These are phyloP conservation scores for Fusarium chaquense DNA, from an alignment of 2,329 filamentous ascomycete genomes.

Conservation along the genomic window DNA sequence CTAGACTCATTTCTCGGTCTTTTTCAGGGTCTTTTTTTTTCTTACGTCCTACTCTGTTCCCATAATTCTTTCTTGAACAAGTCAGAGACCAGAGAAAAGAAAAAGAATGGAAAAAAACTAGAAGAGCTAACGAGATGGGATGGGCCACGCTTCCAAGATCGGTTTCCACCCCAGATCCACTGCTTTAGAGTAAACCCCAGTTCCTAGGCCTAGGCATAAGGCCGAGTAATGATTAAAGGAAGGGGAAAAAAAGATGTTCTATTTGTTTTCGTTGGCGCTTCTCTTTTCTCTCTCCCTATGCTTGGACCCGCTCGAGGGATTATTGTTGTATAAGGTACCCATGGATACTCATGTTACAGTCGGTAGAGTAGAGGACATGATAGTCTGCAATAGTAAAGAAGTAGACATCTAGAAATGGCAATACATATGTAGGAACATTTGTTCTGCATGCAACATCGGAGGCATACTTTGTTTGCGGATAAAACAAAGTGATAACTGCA, in stretches of 20 bases:
- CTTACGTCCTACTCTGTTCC: not conserved
- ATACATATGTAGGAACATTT: slow-evolving; percentile 22
- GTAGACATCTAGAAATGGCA: not conserved
- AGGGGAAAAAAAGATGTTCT: slow-evolving; percentile 14
- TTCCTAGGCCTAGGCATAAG: slow-evolving; percentile 17
- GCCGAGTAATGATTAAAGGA: slow-evolving; percentile 16
- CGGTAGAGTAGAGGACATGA: not conserved
- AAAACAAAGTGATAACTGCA: not conserved
- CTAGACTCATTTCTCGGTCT: slow-evolving; percentile 1
- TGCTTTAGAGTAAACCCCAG: slow-evolving; percentile 17
- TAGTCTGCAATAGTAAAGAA: not conserved
- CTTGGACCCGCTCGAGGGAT: slow-evolving; percentile 13
- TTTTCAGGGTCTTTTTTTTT: slow-evolving; percentile 23
- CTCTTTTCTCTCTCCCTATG: not conserved
- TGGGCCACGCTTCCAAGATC: not conserved
- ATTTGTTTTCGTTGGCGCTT: slow-evolving; percentile 28
- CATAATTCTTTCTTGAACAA: not conserved
- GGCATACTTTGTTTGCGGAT: slow-evolving; percentile 14
- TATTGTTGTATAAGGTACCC: not conserved
- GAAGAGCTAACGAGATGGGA: not conserved
- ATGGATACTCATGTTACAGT: not conserved
- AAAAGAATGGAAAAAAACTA: not conserved
- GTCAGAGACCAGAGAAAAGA: not conserved
- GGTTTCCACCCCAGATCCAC: slow-evolving; percentile 41
- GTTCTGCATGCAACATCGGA: slow-evolving; percentile 19